Conservation (phyloP, 2,329 filamentous ascomycete genomes). For the Zymoseptoria ardabiliae region DNA sequence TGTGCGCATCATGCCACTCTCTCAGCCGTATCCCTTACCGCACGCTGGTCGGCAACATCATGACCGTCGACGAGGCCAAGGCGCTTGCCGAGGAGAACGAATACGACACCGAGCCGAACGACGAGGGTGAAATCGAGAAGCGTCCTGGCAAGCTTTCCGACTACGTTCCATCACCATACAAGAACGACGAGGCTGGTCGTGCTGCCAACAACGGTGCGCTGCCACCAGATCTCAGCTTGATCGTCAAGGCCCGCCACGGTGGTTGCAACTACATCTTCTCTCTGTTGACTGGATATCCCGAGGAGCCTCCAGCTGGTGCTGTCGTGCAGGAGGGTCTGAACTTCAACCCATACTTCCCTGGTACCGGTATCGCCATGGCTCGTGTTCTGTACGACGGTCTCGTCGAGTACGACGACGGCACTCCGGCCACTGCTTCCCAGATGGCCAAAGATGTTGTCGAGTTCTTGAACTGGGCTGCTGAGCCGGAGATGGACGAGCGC, state of each 20-base stretch:
- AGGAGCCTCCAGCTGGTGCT: constrained; percentile 87
- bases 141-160: constrained; percentile 97
- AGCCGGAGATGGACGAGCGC: constrained; percentile 98
- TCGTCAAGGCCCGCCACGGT: constrained; percentile 94
- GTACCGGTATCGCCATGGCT: constrained; percentile 97
- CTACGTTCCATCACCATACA: constrained; percentile 91
- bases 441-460: constrained; percentile 99
- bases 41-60: constrained; percentile 76
- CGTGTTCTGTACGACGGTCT: constrained; percentile 96
- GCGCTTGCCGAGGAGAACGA: constrained; percentile 95
- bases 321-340: constrained; percentile 82
- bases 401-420: constrained; percentile 96
- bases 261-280: constrained; percentile 98
- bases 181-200: constrained; percentile 97
- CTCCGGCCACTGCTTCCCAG: constrained; percentile 88
- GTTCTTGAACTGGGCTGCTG: constrained; percentile 98
- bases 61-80: constrained; percentile 98
- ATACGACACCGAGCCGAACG: constrained; percentile 96
- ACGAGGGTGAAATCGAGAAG: constrained; percentile 97
- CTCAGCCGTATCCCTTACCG: constrained; percentile 91
- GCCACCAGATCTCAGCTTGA: constrained; percentile 93
- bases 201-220: constrained; percentile 97
- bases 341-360: constrained; percentile 99
- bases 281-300: constrained; percentile 92
- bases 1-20: constrained; percentile 96